Conservation (phyloP, 78 protist genomes). For the Dictyostelium citrinum region DNA sequence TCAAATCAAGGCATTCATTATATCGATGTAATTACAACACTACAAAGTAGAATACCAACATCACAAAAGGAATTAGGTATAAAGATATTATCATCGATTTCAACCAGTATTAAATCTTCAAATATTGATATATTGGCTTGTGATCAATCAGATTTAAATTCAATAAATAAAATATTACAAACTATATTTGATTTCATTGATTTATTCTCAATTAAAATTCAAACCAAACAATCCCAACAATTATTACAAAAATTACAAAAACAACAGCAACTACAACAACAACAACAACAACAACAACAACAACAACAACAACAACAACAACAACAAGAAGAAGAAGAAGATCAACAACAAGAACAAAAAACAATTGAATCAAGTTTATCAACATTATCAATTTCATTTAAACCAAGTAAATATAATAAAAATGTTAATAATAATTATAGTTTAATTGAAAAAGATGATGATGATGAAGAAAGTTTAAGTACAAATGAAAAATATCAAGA, state of each 20-base stretch:
- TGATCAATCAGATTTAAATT: background rate
- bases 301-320: background rate
- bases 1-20: background rate
- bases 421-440: background rate
- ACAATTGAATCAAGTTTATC: background rate
- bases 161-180: background rate
- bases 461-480: background rate
- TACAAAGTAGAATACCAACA: background rate
- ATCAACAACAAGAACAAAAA: background rate
- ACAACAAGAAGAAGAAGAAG: background rate
- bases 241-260: background rate
- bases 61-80: background rate
- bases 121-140: background rate
- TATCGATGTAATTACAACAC: background rate
- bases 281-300: background rate
- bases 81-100: background rate
- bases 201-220: background rate
- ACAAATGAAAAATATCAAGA: background rate
- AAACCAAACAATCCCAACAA: background rate
- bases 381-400: background rate
- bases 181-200: background rate
- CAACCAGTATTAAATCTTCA: background rate
- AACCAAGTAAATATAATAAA: background rate
- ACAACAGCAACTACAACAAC: background rate
- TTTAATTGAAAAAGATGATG: background rate